Evolutionary conservation across 1,284 basidiomycete genomes (phyloP).

Genomic region (Ustilago sp.): DNA sequence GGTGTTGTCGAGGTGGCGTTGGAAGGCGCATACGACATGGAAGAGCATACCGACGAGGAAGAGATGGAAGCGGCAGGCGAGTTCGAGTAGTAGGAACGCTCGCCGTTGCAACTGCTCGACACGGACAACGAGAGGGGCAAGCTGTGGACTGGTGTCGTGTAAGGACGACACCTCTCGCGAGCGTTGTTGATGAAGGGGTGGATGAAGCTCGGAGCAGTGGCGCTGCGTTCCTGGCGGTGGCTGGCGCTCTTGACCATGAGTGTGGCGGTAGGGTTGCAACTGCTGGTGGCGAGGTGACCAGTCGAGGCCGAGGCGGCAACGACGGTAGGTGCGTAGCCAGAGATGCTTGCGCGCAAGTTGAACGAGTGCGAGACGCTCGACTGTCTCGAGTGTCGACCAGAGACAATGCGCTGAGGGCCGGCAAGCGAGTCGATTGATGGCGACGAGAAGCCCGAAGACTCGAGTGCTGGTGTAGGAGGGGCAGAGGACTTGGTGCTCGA

Average conservation of each 20-base stretch:
- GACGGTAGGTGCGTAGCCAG: slow-evolving; percentile 32
- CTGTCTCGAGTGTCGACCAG: slow-evolving; percentile 46
- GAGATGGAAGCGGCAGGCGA: slow-evolving; percentile 49
- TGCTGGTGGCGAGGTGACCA: slow-evolving; percentile 24
- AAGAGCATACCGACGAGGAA: slow-evolving; percentile 51
- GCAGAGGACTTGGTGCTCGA: slow-evolving; percentile 39
- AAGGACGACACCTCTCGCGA: slow-evolving; percentile 49
- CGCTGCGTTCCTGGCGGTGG: slow-evolving; percentile 45
- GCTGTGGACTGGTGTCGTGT: slow-evolving; percentile 56
- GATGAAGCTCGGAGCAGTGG: slow-evolving; percentile 40
- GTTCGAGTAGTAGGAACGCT: slow-evolving; percentile 36
- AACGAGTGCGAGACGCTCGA: slow-evolving; percentile 41
- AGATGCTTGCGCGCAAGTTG: slow-evolving; percentile 50
- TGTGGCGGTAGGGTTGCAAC: slow-evolving; percentile 36
- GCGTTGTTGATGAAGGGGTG: slow-evolving; percentile 48
- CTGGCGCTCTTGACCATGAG: slow-evolving; percentile 47
- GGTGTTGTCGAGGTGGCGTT: slow-evolving; percentile 46
- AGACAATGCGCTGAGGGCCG: slow-evolving; percentile 32
- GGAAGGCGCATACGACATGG: slow-evolving; percentile 39
- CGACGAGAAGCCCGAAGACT: slow-evolving; percentile 41
- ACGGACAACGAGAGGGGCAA: slow-evolving; percentile 29
- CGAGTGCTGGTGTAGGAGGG: slow-evolving; percentile 39
- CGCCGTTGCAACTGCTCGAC: slow-evolving; percentile 12
- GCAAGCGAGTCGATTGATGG: slow-evolving; percentile 46
- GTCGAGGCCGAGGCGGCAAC: slow-evolving; percentile 21